These are phyloP conservation scores for Solanum hybrid DNA, from an alignment of 305 asterid genomes.

Conservation along the genomic window DNA sequence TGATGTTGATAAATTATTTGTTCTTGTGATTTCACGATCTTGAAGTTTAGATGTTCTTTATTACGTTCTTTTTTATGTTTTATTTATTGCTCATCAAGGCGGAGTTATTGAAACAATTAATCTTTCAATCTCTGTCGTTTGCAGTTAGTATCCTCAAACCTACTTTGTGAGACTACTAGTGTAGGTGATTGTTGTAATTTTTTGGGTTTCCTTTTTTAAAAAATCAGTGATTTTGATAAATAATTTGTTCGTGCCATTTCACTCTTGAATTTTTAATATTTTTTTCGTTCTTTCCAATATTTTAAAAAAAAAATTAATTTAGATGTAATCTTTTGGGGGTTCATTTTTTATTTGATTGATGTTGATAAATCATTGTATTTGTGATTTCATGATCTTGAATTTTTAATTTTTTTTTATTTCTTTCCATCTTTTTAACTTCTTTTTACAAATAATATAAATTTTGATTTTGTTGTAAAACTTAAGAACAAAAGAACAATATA, in stretches of 20 bases:
- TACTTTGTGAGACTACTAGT: background rate
- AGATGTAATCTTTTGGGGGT: background rate
- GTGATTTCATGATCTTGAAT: too few relatives aligned
- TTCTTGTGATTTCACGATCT: background rate
- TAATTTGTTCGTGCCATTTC: background rate
- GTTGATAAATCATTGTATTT: too few relatives aligned
- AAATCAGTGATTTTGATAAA: background rate
- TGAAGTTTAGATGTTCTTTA: background rate
- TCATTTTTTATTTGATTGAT: too few relatives aligned
- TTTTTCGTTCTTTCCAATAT: background rate
- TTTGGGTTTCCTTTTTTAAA: background rate
- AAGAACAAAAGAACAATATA: too few relatives aligned
- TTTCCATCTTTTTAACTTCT: too few relatives aligned
- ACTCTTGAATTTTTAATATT: background rate
- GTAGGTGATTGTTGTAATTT: background rate
- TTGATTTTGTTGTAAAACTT: too few relatives aligned
- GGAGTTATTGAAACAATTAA: background rate
- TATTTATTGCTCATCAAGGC: background rate
- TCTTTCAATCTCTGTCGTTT: background rate
- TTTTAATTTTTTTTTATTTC: too few relatives aligned
- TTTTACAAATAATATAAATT: too few relatives aligned
- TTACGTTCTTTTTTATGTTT: background rate
- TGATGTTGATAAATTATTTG: background rate
- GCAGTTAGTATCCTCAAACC: background rate
- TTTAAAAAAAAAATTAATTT: background rate